Conservation (phyloP, 805 yeast genomes). For the Saturnispora diversa region DNA sequence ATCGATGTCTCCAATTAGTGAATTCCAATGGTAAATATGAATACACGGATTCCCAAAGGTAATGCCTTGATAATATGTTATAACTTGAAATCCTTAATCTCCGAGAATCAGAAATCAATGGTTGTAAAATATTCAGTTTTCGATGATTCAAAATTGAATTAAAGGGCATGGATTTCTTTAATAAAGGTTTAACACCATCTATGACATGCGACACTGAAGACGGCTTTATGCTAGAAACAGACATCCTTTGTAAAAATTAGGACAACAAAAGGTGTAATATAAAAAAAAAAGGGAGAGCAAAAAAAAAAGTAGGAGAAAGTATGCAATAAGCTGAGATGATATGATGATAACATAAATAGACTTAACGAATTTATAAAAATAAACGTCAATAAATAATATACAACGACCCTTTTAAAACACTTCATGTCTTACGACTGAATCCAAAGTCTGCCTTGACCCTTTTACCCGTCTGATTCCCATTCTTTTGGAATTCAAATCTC, state of each 20-base stretch:
- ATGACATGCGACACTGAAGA: too few species aligned
- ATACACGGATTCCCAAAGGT: constrained; percentile 53
- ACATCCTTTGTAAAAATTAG: too few species aligned
- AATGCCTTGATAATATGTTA: constrained; percentile 35
- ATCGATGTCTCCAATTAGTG: constrained; percentile 44
- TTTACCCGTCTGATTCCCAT: constrained; percentile 15
- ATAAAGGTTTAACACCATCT: too few species aligned
- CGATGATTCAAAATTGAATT: constrained; percentile 21
- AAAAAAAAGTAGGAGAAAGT: too few species aligned
- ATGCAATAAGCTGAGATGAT: too few species aligned
- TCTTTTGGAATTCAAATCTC: constrained; percentile 62
- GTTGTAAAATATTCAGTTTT: constrained; percentile 4
- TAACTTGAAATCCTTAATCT: constrained; percentile 28
- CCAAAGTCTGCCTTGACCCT: constrained; percentile 26
- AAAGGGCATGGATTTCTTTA: neutral
- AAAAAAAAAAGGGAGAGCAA: too few species aligned
- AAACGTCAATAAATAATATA: constrained; percentile 2
- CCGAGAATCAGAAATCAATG: constrained; percentile 9
- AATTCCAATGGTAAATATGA: constrained; percentile 39
- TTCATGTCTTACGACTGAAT: constrained; percentile 23
- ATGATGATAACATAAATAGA: too few species aligned
- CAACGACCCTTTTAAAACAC: constrained; percentile 10
- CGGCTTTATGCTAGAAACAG: neutral
- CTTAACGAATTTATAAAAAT: neutral
- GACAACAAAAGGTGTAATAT: too few species aligned